phyloP scores from a whole-genome alignment of 2,329 filamentous ascomycete genomes.

The Diaporthe ilicicola region DNA sequence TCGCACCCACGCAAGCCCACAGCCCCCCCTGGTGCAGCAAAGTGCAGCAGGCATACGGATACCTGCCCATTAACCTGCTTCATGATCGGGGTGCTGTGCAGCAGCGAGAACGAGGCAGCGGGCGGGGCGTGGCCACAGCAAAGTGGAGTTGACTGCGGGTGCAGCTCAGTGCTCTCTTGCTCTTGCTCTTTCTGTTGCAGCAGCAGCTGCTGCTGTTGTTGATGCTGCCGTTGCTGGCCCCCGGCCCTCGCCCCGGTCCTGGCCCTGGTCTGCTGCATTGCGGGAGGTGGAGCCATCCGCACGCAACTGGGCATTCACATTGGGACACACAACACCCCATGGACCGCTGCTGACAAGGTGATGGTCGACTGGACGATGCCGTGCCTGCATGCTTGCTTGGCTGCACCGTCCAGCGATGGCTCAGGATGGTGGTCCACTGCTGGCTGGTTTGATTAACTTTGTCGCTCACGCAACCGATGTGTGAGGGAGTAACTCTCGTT shows the following conservation, averaged over 20 bases:
- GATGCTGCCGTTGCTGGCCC: background rate
- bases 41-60: background rate
- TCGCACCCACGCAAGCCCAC: conserved; percentile 7
- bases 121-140: conserved; percentile 6
- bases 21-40: conserved; percentile 19
- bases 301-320: conserved; percentile 19
- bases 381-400: background rate
- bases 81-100: conserved; percentile 7
- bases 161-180: background rate
- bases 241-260: background rate
- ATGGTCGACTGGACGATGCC: background rate
- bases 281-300: conserved; percentile 28
- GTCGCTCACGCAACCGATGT: conserved; percentile 5
- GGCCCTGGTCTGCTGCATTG: conserved; percentile 7
- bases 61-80: background rate
- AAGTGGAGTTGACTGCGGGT: conserved; percentile 12
- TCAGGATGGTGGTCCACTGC: background rate
- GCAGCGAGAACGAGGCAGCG: conserved; percentile 9
- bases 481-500: conserved; percentile 21
- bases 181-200: background rate
- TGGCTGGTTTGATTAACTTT: conserved; percentile 9
- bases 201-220: background rate
- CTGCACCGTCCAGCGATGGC: background rate
- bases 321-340: conserved; percentile 4
- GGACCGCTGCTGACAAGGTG: background rate